These are phyloP conservation scores for Melanopsichium pennsylvanicum DNA, from an alignment of 1,284 basidiomycete species.

Conservation along the genomic window DNA sequence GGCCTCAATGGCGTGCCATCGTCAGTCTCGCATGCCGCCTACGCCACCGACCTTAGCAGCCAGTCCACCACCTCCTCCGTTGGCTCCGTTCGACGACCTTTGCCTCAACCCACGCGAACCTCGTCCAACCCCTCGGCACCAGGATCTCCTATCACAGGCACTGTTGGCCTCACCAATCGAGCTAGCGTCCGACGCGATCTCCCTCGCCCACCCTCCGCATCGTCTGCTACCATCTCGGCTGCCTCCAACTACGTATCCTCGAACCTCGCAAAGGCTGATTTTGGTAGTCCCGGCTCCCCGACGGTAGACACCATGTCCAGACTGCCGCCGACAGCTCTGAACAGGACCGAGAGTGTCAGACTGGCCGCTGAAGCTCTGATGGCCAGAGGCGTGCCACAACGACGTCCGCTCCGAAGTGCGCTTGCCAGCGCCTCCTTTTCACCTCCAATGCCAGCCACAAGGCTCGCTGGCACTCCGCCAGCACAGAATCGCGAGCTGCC, in stretches of 20 bases:
- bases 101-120: constrained; percentile 41
- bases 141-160: constrained; percentile 18
- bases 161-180: constrained; percentile 15
- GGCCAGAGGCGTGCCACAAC: constrained; percentile 49
- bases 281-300: constrained; percentile 27
- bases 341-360: constrained; percentile 50
- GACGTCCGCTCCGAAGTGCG: constrained; percentile 37
- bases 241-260: constrained; percentile 16
- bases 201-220: constrained; percentile 33
- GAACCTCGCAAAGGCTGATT: constrained; percentile 10
- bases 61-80: constrained; percentile 44
- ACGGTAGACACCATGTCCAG: constrained; percentile 14
- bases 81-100: constrained; percentile 29
- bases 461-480: constrained; percentile 11
- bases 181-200: constrained; percentile 35
- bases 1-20: not conserved
- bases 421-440: constrained; percentile 41
- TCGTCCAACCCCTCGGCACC: constrained; percentile 39
- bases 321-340: constrained; percentile 31
- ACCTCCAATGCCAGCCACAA: constrained; percentile 22
- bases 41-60: constrained; percentile 28
- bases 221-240: constrained; percentile 31
- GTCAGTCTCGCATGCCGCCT: constrained; percentile 7
- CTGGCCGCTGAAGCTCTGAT: constrained; percentile 58
- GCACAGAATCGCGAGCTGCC: constrained; percentile 12